These are phyloP conservation scores for Pyronema omphalodes DNA, from an alignment of 495 filamentous ascomycete species.

Conservation along the genomic window DNA sequence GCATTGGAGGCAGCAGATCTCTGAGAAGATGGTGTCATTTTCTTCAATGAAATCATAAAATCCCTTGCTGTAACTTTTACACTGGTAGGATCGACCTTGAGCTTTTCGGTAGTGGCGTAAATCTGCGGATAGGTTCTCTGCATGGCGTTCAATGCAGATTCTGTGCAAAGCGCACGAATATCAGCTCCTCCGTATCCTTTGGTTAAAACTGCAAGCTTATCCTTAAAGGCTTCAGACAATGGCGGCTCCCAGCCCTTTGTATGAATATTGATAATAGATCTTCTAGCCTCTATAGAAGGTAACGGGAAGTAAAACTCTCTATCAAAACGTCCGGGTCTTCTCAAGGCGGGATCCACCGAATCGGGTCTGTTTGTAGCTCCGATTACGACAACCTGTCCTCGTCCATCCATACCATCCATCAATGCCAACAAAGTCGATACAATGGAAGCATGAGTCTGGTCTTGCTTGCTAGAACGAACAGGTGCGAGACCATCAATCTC, in stretches of 20 bases:
- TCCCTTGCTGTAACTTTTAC: slow-evolving; percentile 78
- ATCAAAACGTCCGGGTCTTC: slow-evolving; percentile 87
- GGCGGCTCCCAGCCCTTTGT: slow-evolving; percentile 80
- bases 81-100: slow-evolving; percentile 64
- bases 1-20: slow-evolving; percentile 68
- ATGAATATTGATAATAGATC: slow-evolving; percentile 82
- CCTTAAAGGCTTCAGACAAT: slow-evolving; percentile 57
- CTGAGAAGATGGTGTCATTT: slow-evolving; percentile 87
- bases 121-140: slow-evolving; percentile 92
- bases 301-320: slow-evolving; percentile 95
- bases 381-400: slow-evolving; percentile 94
- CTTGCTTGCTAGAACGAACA: slow-evolving; percentile 89
- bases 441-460: slow-evolving; percentile 96
- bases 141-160: slow-evolving; percentile 95
- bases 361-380: slow-evolving; percentile 95
- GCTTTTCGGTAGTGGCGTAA: slow-evolving; percentile 76
- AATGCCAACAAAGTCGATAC: slow-evolving; percentile 85
- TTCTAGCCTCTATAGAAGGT: slow-evolving; percentile 57
- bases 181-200: slow-evolving; percentile 96
- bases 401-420: slow-evolving; percentile 98
- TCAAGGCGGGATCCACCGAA: slow-evolving; percentile 85
- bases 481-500: slow-evolving; percentile 95
- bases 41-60: slow-evolving; percentile 91
- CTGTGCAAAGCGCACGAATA: slow-evolving; percentile 75
- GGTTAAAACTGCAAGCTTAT: slow-evolving; percentile 64